These are phyloP conservation scores for Talaromyces sp. DNA, from an alignment of 2,329 filamentous ascomycete species.

Conservation along the genomic window DNA sequence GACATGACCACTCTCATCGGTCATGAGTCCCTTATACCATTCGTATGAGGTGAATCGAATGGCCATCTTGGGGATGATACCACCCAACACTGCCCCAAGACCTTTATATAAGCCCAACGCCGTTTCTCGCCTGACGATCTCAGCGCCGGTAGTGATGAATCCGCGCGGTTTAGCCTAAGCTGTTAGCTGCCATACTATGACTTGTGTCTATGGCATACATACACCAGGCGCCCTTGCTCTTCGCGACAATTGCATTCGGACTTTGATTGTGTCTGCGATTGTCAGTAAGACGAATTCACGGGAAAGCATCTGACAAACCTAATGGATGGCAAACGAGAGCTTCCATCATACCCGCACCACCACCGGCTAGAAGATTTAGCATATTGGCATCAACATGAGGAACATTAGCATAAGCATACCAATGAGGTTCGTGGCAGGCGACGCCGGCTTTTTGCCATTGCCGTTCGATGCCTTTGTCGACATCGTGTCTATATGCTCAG, in stretches of 20 bases:
- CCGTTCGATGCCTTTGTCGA: slow-evolving; percentile 30
- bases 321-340: slow-evolving; percentile 92
- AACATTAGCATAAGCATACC: slow-evolving; percentile 49
- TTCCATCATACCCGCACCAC: slow-evolving; percentile 99
- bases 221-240: slow-evolving; percentile 78
- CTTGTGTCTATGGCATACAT: slow-evolving; percentile 28
- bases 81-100: slow-evolving; percentile 90
- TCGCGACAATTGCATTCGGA: slow-evolving; percentile 96
- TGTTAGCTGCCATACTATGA: slow-evolving; percentile 4
- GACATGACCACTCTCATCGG: slow-evolving; percentile 65
- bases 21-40: slow-evolving; percentile 81
- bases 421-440: slow-evolving; percentile 85
- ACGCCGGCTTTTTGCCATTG: slow-evolving; percentile 70
- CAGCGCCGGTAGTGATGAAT: slow-evolving; percentile 78
- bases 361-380: slow-evolving; percentile 64
- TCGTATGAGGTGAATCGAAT: slow-evolving; percentile 98
- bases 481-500: background rate
- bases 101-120: slow-evolving; percentile 95
- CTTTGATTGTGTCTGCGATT: slow-evolving; percentile 83
- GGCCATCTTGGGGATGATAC: slow-evolving; percentile 98
- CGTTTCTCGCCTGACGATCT: slow-evolving; percentile 87
- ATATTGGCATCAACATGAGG: slow-evolving; percentile 11
- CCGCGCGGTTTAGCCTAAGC: slow-evolving; percentile 68
- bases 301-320: slow-evolving; percentile 52
- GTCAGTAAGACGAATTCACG: slow-evolving; percentile 22